A percentile compares a stretch with the other conserved stretches of the same genome.
Conservation (phyloP, 2,329 filamentous ascomycete genomes). For the Dactylellina drechsleri region DNA sequence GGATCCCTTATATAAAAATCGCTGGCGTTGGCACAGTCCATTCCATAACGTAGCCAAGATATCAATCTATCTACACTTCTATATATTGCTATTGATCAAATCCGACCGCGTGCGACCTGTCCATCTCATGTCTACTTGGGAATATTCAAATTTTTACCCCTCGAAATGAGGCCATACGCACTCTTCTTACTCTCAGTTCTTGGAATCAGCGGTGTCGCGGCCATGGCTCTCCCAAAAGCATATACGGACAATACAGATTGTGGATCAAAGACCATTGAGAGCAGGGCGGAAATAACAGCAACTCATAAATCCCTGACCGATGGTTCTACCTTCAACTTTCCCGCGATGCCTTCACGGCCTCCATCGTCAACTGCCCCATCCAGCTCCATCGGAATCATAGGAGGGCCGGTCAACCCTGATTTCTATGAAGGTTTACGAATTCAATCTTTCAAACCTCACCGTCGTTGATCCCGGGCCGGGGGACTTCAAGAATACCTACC, state of each 20-base stretch:
- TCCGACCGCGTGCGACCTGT: no score
- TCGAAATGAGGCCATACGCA: constrained; percentile 14
- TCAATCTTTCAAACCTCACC: no score
- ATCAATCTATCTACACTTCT: no score
- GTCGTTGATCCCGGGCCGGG: no score
- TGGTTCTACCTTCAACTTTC: constrained; percentile 29
- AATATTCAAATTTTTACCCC: background rate
- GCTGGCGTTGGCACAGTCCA: no score
- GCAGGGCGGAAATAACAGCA: background rate
- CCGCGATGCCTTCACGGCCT: constrained; percentile 19
- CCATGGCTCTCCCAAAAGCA: constrained; percentile 39
- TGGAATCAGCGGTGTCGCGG: background rate
- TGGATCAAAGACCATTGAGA: constrained; percentile 1
- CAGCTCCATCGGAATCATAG: no score
- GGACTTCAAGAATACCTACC: no score
- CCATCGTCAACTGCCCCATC: constrained; percentile 19
- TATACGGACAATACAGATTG: background rate
- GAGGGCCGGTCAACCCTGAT: no score
- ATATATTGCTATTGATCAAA: no score
- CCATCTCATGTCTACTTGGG: background rate
- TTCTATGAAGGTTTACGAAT: no score
- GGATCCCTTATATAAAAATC: no score
- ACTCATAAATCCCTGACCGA: constrained; percentile 12
- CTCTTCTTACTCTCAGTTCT: constrained; percentile 10
- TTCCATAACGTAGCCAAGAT: no score